phyloP scores from a whole-genome alignment of 228 moss, liverwort and hornwort species.

The Sphagnum fallax region DNA sequence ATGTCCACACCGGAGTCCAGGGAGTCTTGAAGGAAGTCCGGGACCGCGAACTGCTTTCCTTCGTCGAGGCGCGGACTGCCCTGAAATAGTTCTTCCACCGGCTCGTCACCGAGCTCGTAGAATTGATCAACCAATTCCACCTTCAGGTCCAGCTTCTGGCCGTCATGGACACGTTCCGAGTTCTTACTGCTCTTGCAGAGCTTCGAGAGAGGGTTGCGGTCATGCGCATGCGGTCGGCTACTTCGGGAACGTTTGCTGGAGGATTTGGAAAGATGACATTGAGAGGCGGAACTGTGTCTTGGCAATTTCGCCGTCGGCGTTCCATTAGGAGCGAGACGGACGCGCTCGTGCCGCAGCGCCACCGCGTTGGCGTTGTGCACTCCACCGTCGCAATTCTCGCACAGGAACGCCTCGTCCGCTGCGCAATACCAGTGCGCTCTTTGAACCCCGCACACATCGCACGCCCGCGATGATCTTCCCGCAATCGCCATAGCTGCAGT shows the following conservation, averaged over 20 bases:
- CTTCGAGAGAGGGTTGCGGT: too few relatives aligned
- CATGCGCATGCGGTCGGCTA: conserved; percentile 34
- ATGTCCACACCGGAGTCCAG: conserved; percentile 31
- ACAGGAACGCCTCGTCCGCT: conserved; percentile 47
- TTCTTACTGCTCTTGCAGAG: too few relatives aligned
- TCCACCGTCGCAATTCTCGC: conserved; percentile 44
- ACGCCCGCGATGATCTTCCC: conserved; percentile 40
- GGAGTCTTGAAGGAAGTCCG: conserved; percentile 7
- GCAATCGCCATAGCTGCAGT: conserved; percentile 64
- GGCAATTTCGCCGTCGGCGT: background rate
- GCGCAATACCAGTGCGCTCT: conserved; percentile 48
- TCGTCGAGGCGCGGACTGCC: background rate
- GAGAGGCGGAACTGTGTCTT: conserved; percentile 2
- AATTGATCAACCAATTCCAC: too few relatives aligned
- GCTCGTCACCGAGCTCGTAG: too few relatives aligned
- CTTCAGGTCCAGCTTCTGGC: too few relatives aligned
- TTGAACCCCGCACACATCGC: conserved; percentile 49
- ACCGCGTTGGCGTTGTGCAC: conserved; percentile 54
- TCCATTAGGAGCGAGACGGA: conserved; percentile 17
- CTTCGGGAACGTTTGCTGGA: conserved; percentile 46
- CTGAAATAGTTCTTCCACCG: too few relatives aligned
- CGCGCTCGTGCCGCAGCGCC: conserved; percentile 43
- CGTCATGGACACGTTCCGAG: too few relatives aligned
- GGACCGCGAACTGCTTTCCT: conserved; percentile 24
- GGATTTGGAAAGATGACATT: background rate